These are phyloP conservation scores for Boletus rubropictus DNA, from an alignment of 768 basidiomycete species.

Conservation along the genomic window DNA sequence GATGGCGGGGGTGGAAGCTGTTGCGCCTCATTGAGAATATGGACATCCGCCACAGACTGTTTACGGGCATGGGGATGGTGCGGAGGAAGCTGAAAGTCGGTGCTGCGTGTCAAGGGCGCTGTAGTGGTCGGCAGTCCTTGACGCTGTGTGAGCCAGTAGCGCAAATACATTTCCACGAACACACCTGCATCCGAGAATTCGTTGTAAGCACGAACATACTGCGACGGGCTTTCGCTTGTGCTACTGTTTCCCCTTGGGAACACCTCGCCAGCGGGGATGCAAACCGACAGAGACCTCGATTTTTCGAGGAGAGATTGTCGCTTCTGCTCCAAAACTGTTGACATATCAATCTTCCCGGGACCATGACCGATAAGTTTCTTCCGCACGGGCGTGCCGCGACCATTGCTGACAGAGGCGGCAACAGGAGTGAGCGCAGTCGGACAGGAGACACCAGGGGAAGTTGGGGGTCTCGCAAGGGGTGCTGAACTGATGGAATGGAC, in stretches of 20 bases:
- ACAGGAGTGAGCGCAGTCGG: conserved; percentile 29
- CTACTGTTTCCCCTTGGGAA: conserved; percentile 18
- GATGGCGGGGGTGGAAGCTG: conserved; percentile 12
- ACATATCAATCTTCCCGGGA: conserved; percentile 34
- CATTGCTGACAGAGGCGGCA: conserved; percentile 15
- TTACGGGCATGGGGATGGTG: conserved; percentile 78
- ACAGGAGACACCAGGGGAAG: conserved; percentile 63
- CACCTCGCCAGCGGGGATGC: conserved; percentile 48
- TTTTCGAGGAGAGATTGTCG: conserved; percentile 50
- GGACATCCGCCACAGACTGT: conserved; percentile 57
- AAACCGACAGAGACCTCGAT: conserved; percentile 55
- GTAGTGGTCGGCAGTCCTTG: conserved; percentile 2
- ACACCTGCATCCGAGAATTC: conserved; percentile 24
- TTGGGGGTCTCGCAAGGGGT: conserved; percentile 74
- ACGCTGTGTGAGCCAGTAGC: conserved; percentile 6
- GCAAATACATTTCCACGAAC: neutral
- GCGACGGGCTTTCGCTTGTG: conserved; percentile 9
- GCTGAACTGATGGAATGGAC: conserved; percentile 82
- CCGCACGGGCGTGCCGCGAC: conserved; percentile 34
- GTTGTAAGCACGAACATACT: conserved; percentile 30
- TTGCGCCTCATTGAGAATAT: conserved; percentile 29
- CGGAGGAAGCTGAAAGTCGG: conserved; percentile 46
- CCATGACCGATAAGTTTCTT: conserved; percentile 54
- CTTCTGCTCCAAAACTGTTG: conserved; percentile 48
- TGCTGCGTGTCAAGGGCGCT: conserved; percentile 41